Evolutionary conservation across 352 stramenopile species (phyloP), one percentile per base, ranked within the genome.

Genomic region (Globisporangium rhizosaccharum): DNA sequence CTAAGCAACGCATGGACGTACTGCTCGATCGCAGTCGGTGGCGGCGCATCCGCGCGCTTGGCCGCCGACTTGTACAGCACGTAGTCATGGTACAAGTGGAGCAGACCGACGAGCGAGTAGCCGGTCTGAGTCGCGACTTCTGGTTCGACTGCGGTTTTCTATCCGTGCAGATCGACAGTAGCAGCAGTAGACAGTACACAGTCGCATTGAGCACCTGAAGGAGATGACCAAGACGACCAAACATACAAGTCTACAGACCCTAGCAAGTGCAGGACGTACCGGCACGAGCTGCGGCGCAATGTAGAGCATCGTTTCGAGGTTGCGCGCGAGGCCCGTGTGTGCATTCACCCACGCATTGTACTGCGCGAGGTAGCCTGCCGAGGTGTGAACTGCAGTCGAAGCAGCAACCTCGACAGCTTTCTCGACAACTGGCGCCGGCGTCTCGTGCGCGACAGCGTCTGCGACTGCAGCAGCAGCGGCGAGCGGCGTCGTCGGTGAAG

Each of bases 61-160:
- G 68, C 56, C 17, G 74, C 53, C 17, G 74, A 69, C 70, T 88
- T 89, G 75, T 80, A 89, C 51, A 92, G 61, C 14, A 94, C 68
- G 62, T 88, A 88, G 76, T 94, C 85, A 56, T 94, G 85, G 63
- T 89, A 92, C 60, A 92, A 36, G 53, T 84, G 79, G 37, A 94
- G 66, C 44, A 94, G 55, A 0, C 82, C 82, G 51, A 88, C 81
- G 37, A 92, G 58, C 48, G 85, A 84, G 65, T 94, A 94, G 6
- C 85, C 79, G n/a, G 69, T 73, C 59, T 94, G 79, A 17, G 82
- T 83, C 41, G 80, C 76, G 25, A 91, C 61, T 51, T 92, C 81
- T 0, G 77, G 82, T 33, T 88, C 72, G 36, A 79, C 66, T 30
- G 80, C 59, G 23, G 67, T 69, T 70, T 87, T 87, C 65, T 85